Evolutionary conservation across 108 stramenopile genomes (phyloP), one percentile per base, ranked within the genome.

Genomic region (Heterococcus sp.): DNA sequence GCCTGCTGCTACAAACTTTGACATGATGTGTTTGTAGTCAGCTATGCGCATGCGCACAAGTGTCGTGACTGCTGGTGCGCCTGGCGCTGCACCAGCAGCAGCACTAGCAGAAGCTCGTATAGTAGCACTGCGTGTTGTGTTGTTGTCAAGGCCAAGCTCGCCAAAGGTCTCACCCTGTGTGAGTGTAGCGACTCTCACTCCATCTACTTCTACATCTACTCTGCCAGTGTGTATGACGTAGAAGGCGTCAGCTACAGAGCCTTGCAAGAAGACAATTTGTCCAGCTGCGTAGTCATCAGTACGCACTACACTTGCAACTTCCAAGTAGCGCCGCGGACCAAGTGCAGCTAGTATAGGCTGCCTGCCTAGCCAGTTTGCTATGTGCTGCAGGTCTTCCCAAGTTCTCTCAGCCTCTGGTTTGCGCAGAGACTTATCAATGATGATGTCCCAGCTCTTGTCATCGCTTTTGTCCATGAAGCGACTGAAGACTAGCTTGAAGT

Each of bases 11-110:
- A 38, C 36, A 27, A 37, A 63, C 32, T 37, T 76, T 0, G 75
- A 76, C 8, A 76, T 2, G 14, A 76, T 76, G 68, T 76, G 68
- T 26, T 65, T 65, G 68, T 76, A 76, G 75, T 68, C 37, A 14
- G n/a, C 46, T 14, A 35, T 34, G 30, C 35, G 32, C 35, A 76
- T 68, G 30, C 2, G 39, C 35, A 69, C 75, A 27, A 76, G 63
- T 4, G 31, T 69, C 2, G 68, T 67, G 2, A 66, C 75, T 8
- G 68, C 35, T 11, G 0, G 8, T 3, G 37, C 75, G 67, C 37
- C 63, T 67, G 66, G 70, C 3, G 4, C 4, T 31, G 29, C 70
- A 71, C n/a, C 21, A 0, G 2, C 46, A n/a, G 21, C 26, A 29
- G 26, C 21, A 34, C 71, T 1, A 21, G 2, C 34, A 8, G 38